Conservation (phyloP, 2,329 filamentous ascomycete genomes). For the Scedosporium aurantiacum region DNA sequence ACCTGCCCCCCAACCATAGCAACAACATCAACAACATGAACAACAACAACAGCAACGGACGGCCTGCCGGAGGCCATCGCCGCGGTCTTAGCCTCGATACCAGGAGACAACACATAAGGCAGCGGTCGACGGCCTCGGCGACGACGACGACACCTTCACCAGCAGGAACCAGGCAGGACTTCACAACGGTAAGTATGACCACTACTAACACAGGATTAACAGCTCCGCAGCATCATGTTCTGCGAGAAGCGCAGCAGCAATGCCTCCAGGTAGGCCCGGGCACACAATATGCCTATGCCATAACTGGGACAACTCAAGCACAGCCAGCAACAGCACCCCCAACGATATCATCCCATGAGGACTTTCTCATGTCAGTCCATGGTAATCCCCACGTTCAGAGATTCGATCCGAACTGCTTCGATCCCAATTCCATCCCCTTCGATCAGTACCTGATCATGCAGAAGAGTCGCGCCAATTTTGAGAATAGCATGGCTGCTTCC, state of each 20-base stretch:
- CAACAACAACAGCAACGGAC: constrained; percentile 25
- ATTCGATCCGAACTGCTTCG: constrained; percentile 37
- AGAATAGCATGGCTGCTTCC: constrained; percentile 23
- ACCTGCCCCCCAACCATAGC: constrained; percentile 36
- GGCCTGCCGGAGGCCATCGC: constrained; percentile 46
- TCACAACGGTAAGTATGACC: constrained; percentile 35
- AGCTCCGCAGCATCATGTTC: constrained; percentile 58
- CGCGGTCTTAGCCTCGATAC: constrained; percentile 78
- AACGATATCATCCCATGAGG: constrained; percentile 30
- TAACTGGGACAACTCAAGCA: constrained; percentile 14
- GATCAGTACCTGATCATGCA: constrained; percentile 27
- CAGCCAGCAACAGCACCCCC: constrained; percentile 14
- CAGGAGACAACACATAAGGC: constrained; percentile 43
- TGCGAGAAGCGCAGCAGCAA: constrained; percentile 87
- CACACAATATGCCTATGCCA: constrained; percentile 22
- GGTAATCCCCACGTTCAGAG: constrained; percentile 42
- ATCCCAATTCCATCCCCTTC: constrained; percentile 19
- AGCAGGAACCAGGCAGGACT: neutral
- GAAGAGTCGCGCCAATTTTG: constrained; percentile 33
- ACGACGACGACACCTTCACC: constrained; percentile 21
- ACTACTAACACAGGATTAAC: constrained; percentile 47
- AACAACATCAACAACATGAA: constrained; percentile 19
- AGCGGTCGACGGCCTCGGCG: constrained; percentile 17
- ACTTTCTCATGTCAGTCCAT: constrained; percentile 46
- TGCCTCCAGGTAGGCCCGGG: constrained; percentile 66